A percentile compares a stretch with the other conserved stretches of the same genome.
Evolutionary conservation across 352 stramenopile genomes (phyloP).

Genomic region (Ophiocytium majus): DNA sequence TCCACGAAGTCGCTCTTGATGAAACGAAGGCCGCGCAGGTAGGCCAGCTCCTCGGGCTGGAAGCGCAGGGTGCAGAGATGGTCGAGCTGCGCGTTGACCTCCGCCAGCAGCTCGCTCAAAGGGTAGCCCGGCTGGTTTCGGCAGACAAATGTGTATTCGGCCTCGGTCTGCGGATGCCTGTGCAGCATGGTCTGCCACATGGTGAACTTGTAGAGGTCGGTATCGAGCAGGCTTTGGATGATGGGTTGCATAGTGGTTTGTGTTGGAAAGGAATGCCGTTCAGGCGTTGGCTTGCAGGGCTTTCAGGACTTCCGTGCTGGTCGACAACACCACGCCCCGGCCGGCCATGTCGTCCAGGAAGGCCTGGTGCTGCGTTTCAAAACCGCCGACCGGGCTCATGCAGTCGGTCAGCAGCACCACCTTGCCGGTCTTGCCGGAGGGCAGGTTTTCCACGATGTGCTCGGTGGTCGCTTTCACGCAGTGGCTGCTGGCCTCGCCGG

Average conservation of each 20-base stretch:
- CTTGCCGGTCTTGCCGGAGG: neutral
- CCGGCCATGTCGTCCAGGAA: neutral
- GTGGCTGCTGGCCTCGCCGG: slow-evolving; percentile 89
- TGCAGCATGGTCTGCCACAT: neutral
- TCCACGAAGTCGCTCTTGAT: neutral
- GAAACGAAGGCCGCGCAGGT: neutral
- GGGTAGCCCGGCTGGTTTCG: neutral
- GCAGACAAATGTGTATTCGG: neutral
- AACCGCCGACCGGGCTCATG: slow-evolving; percentile 34
- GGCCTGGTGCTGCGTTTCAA: neutral
- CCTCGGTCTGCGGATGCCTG: neutral
- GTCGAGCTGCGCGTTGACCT: neutral
- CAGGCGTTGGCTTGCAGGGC: no score
- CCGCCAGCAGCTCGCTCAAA: neutral
- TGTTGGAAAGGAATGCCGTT: no score
- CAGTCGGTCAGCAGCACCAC: slow-evolving; percentile 36
- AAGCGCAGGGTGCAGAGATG: neutral
- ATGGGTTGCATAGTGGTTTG: no score
- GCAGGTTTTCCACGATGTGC: slow-evolving; percentile 24
- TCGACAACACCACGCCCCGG: neutral
- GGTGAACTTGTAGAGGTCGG: slow-evolving; percentile 1
- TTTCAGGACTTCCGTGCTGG: no score
- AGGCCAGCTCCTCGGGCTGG: neutral
- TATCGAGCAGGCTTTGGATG: slow-evolving; percentile 2
- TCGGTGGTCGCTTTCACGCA: slow-evolving; percentile 78